Base-by-base conservation (phyloP, 371 early-diverging fungal genomes). In the Fennellomyces sp. region DNA sequence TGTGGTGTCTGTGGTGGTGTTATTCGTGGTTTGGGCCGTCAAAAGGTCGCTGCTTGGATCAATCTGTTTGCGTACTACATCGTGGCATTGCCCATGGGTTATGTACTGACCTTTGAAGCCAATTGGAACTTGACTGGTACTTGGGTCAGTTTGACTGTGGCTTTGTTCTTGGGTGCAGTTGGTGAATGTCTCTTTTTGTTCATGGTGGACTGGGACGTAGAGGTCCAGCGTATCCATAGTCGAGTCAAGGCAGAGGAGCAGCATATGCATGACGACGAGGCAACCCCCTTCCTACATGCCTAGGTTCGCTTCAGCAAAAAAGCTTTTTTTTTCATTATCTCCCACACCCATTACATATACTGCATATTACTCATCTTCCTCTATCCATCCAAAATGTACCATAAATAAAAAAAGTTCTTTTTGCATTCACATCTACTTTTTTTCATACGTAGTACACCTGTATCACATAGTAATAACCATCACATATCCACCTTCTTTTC, bases 1-100 rank as follows among this genome's bases (percentile, higher is more conserved):
- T 85, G 85, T 19, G 81, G 85, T 55, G 84, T 89, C 5, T 78
- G 83, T 12, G 88, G 89, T 2, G 92, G 93, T 42, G 79, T 91
- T 2, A 75, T 92, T 25, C 85, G 93, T 33, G 90, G 91, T 42
- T 68, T 86, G 2, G 93, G 91, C 17, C 66, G 87, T 33, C 91
- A 91, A 57, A 83, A 85, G 17, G 56, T 87, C 21, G 91, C 90
- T 8, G 91, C 93, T 3, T 74, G 74, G 53, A 71, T 91, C 56
- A 89, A 87, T 70, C 48, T 92, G 36, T 61, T 88, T 27, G 86
- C 86, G 0, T 90, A 90, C 65, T 89, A 86, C 64, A 27, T 85
- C n/a, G 63, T 91, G 2, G 92, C 87, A 5, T 69, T 91, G 38
- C 93, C 93, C 0, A 60, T 89, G 41, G 91, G 89, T 1, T 75